Evolutionary conservation across 2,329 filamentous ascomycete species (phyloP).

Genomic region (Xenoacremonium recifei): DNA sequence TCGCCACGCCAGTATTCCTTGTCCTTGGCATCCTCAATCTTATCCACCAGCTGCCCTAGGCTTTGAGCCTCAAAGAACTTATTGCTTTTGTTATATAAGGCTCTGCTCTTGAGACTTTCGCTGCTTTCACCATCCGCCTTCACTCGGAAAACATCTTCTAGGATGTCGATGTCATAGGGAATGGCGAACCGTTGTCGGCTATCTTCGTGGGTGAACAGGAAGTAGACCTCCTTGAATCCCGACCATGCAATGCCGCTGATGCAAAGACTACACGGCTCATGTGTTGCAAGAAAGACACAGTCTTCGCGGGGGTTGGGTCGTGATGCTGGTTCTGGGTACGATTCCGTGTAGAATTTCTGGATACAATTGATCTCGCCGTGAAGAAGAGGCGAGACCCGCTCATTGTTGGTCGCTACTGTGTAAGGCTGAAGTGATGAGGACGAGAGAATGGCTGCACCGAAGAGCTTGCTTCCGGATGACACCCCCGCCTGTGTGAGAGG

Average conservation of each 20-base stretch:
- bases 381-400: conserved; percentile 51
- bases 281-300: conserved; percentile 58
- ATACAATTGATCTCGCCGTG: conserved; percentile 63
- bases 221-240: conserved; percentile 56
- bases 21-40: conserved; percentile 35
- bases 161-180: conserved; percentile 57
- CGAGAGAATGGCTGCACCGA: conserved; percentile 54
- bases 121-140: conserved; percentile 35
- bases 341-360: conserved; percentile 51
- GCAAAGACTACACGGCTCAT: conserved; percentile 59
- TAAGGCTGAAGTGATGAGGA: conserved; percentile 39
- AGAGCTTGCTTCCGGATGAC: conserved; percentile 53
- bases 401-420: conserved; percentile 56
- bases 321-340: conserved; percentile 31
- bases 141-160: conserved; percentile 55
- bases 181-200: conserved; percentile 55
- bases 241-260: conserved; percentile 58
- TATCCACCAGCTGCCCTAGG: conserved; percentile 38
- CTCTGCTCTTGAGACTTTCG: conserved; percentile 35
- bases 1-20: conserved; percentile 35
- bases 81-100: conserved; percentile 55
- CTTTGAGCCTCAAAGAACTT: conserved; percentile 52
- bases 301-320: conserved; percentile 40
- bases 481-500: conserved; percentile 51
- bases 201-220: conserved; percentile 59